A percentile compares a stretch with the other conserved stretches of the same genome.
phyloP scores from a whole-genome alignment of 75 land plant genomes.

The Pinus albicaulis region DNA sequence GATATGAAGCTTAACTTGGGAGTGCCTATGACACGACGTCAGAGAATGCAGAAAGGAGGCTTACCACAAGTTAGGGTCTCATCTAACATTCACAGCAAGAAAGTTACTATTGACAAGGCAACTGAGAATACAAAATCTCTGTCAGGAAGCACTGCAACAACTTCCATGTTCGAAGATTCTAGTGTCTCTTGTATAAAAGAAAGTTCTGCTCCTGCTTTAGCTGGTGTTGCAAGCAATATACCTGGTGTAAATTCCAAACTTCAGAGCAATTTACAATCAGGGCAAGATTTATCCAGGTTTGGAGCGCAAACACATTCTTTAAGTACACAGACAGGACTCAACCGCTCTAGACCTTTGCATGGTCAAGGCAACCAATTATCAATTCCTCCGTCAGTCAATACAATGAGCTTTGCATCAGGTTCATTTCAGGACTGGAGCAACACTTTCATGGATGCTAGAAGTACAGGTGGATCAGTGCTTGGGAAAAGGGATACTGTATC shows the following conservation, averaged over 20 bases:
- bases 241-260: slow-evolving; percentile 19
- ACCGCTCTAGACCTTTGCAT: slow-evolving; percentile 18
- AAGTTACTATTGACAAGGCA: slow-evolving; percentile 44
- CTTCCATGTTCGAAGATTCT: slow-evolving; percentile 14
- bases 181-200: slow-evolving; percentile 13
- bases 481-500: slow-evolving; percentile 63
- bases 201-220: slow-evolving; percentile 19
- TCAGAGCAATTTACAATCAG: slow-evolving; percentile 15
- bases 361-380: slow-evolving; percentile 38
- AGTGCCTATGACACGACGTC: slow-evolving; percentile 29
- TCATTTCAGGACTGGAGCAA: slow-evolving; percentile 30
- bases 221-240: slow-evolving; percentile 19
- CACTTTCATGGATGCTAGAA: slow-evolving; percentile 35
- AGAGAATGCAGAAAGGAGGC: slow-evolving; percentile 42
- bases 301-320: slow-evolving; percentile 20
- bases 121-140: slow-evolving; percentile 33
- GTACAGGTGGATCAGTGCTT: slow-evolving; percentile 20
- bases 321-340: slow-evolving; percentile 13
- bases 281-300: slow-evolving; percentile 28
- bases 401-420: slow-evolving; percentile 19
- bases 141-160: slow-evolving; percentile 24
- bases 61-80: slow-evolving; percentile 44
- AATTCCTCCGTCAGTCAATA: slow-evolving; percentile 25
- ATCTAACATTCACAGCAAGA: slow-evolving; percentile 49
- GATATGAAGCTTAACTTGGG: slow-evolving; percentile 69